Conservation (phyloP, 805 yeast species). For the Debaryomyces tyrocola region DNA sequence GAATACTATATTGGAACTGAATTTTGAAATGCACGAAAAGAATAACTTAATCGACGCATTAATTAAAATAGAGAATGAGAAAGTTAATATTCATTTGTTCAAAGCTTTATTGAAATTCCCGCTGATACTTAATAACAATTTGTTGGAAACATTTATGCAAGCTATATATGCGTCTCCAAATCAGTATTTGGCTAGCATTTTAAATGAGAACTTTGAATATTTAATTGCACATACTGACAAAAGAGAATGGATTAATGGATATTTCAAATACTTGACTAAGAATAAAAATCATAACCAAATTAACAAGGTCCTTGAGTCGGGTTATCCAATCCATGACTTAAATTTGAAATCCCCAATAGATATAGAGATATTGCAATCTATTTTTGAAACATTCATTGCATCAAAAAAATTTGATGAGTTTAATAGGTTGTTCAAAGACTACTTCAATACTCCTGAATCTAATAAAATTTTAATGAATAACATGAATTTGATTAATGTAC, state of each 20-base stretch:
- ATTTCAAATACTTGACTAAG: conserved; percentile 11
- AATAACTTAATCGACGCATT: conserved; percentile 13
- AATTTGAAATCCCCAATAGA: conserved; percentile 1
- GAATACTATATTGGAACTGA: conserved; percentile 21
- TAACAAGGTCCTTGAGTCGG: conserved; percentile 6
- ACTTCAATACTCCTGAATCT: conserved; percentile 8
- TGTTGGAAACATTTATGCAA: conserved; percentile 9
- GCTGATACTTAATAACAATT: conserved; percentile 1
- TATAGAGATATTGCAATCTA: neutral
- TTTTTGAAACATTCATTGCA: conserved; percentile 14
- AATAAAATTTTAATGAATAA: conserved; percentile 13
- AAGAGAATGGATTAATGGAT: conserved; percentile 18
- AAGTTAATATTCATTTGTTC: conserved; percentile 21
- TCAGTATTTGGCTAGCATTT: conserved; percentile 15
- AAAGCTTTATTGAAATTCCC: conserved; percentile 13
- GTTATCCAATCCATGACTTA: conserved; percentile 5
- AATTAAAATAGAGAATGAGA: conserved; percentile 23
- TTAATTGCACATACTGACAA: conserved; percentile 10
- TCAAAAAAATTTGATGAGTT: conserved; percentile 13
- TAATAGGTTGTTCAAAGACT: conserved; percentile 14
- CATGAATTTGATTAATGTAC: conserved; percentile 18
- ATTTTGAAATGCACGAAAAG: conserved; percentile 9
- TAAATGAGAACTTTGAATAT: conserved; percentile 9
- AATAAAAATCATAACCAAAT: conserved; percentile 5
- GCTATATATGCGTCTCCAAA: conserved; percentile 14